Base-by-base conservation (phyloP, 2,329 filamentous ascomycete genomes). In the Sporothrix schenckii region DNA sequence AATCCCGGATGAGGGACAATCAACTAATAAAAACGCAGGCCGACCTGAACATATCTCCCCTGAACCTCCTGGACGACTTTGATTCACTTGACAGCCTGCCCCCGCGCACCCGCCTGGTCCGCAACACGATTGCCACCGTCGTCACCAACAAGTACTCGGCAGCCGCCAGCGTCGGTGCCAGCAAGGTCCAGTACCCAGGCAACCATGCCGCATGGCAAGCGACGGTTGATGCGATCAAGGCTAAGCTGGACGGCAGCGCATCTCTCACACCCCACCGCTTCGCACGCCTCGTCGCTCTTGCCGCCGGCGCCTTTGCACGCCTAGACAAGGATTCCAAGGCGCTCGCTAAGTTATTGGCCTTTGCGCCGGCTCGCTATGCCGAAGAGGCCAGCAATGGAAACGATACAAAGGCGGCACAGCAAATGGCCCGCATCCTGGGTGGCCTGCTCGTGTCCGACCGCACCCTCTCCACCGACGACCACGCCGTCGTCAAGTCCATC, bases 401-500 rank as follows among this genome's bases (percentile, higher is more conserved):
- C 21, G 53, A 44, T 10, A n/a, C 44, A 7, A 63, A 58, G 34
- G 47, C 58, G 4, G 71, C 41, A 2, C 61, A 81, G 66, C 76
- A 77, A 9, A 78, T 86, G 60, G 81, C 81, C 1, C 79, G 80
- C 4, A 78, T 80, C 0, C 75, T 85, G 19, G 81, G 58, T 21
- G 69, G 84, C 34, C 77, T 80, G 66, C 75, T 85, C 10, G 80
- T 84, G 54, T 78, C 66, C 11, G 63, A 58, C 79, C 3, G 78
- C 80, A 56, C 54, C 9, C 77, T 85, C 1, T 77, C 76, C 19
- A 77, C 81, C 61, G 80, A 82, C 4, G 80, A 79, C 72, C 83
- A 82, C 69, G 82, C 82, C 4, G 72, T 81, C 2, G 77, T 83
- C 44, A 83, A 81, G 72, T 81, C 81, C 3, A 77, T 86, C 56